Conservation (phyloP, 768 basidiomycete genomes). For the Rhodotorula diobovata region DNA sequence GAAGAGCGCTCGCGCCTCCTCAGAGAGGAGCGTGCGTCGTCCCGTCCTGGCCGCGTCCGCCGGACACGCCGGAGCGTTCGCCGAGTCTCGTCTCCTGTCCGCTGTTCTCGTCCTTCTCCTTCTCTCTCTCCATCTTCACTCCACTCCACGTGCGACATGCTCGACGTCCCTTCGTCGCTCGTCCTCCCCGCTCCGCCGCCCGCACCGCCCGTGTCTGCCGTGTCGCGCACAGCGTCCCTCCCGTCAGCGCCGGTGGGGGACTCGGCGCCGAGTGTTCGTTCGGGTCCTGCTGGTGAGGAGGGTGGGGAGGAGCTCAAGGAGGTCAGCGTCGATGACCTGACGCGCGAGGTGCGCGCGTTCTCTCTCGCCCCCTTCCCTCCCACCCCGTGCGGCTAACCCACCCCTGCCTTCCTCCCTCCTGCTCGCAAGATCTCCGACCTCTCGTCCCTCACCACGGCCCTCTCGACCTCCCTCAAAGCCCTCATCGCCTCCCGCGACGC, state of each 20-base stretch:
- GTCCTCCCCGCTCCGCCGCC: constrained; percentile 1
- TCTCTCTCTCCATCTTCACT: neutral
- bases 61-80: neutral
- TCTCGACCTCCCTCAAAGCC: neutral
- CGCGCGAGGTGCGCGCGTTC: constrained; percentile 12
- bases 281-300: neutral
- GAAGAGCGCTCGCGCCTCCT: neutral
- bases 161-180: neutral
- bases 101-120: too few relatives aligned
- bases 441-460: constrained; percentile 1
- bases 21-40: neutral
- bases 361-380: neutral
- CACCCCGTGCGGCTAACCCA: neutral
- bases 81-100: neutral
- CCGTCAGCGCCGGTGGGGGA: neutral
- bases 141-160: neutral
- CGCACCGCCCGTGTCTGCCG: neutral
- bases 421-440: neutral
- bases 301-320: constrained; percentile 1
- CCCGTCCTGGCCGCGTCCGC: neutral
- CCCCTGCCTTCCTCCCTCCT: neutral
- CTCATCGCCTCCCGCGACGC: constrained; percentile 6
- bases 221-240: neutral
- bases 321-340: constrained; percentile 18
- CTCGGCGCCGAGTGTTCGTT: neutral